Evolutionary conservation across 176 grass and related monocot species (phyloP).

Genomic region (Metroxylon sagu): DNA sequence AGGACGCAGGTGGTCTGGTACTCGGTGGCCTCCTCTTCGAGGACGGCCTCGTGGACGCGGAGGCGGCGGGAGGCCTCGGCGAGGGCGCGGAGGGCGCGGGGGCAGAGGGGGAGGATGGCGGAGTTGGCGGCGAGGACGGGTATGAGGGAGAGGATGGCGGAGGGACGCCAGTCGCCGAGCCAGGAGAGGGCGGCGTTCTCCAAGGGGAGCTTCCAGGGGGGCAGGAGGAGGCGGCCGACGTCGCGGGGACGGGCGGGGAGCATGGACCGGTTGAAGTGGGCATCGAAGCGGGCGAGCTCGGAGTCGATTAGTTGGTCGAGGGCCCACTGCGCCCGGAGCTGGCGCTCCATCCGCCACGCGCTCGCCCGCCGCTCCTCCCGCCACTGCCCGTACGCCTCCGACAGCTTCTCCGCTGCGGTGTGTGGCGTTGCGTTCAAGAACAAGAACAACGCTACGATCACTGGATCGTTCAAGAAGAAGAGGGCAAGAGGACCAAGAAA

Average conservation of each 20-base stretch:
- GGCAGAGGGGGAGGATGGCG: background rate
- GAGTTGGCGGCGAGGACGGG: background rate
- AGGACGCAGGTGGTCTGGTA: constrained; percentile 1
- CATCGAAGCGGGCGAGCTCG: constrained; percentile 1
- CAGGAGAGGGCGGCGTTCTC: constrained; percentile 1
- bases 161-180: constrained; percentile 8
- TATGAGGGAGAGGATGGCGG: background rate
- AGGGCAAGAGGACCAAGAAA: too few relatives aligned
- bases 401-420: too few relatives aligned
- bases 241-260: constrained; percentile 1
- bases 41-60: background rate
- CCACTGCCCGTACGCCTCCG: too few relatives aligned
- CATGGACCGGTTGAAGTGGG: background rate
- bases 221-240: background rate
- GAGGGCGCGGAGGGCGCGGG: background rate
- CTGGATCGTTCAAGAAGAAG: too few relatives aligned
- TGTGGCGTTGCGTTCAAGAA: too few relatives aligned
- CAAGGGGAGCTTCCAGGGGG: background rate
- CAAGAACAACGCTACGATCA: too few relatives aligned
- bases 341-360: background rate
- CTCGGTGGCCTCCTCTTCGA: constrained; percentile 2
- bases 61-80: background rate
- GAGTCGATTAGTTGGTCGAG: constrained; percentile 1
- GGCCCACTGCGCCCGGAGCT: background rate
- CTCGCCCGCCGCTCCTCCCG: too few relatives aligned